Base-by-base conservation (phyloP, 2,329 filamentous ascomycete genomes). In the Sphaerostilbella broomeana region DNA sequence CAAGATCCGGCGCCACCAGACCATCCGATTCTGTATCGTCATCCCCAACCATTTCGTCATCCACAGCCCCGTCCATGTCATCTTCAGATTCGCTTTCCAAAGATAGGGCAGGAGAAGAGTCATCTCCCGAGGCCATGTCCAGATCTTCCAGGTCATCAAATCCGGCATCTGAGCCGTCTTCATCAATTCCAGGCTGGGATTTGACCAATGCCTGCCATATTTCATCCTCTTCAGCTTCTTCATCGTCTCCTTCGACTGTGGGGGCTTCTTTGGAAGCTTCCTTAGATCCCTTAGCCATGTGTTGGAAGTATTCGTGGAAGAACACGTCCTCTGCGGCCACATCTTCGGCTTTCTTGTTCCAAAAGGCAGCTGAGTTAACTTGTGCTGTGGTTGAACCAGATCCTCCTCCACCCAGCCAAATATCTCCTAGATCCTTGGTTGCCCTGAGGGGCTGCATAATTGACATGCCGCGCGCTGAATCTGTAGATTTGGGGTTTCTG, bases 271-370 rank as follows among this genome's bases (percentile, higher is more conserved):
- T 75, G 51, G 72, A 72, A 52, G 69, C 27, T 36, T 57, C 65
- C 57, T 82, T 75, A 41, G 60, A 59, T 35, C 72, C 66, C 61
- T 80, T 87, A 47, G 79, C 79, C 40, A 85, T 65, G 46, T 81
- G 77, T 44, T 78, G 81, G 65, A 98, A 98, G 75, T 98, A 98
- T 50, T 87, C 81, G 62, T 98, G 92, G 77, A 98, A 98, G 77
- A 98, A 98, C 26, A 88, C 85, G 58, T 98, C 92, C 49, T 98
- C 89, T 1, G 81, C 86, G 3, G 84, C 81, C 30, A 98, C 83
- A 38, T 97, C 81, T 47, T 87, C 81, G n/a, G 76, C 72, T 66
- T 87, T 89, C 75, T 86, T 87, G 54, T 81, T 82, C 86, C 88
- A 95, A 71, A 98, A 98, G 3, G 78, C 70, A 47, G 94, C 84